Base-by-base conservation (phyloP, 768 basidiomycete genomes). In the Trametes cubensis region DNA sequence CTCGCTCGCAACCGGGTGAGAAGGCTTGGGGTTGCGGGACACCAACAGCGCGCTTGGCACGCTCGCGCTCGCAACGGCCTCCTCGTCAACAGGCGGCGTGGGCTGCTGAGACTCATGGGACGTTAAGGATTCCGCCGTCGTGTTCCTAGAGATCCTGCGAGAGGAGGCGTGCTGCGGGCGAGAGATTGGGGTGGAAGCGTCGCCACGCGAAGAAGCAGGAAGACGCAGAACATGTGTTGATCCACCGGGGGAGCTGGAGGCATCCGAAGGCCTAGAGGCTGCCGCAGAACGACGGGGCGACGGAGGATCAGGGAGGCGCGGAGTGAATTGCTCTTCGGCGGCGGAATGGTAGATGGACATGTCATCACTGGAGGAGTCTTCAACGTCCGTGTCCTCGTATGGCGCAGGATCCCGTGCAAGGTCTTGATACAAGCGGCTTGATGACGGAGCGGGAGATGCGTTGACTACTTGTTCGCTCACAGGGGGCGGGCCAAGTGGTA, bases 21-120 rank as follows among this genome's bases (percentile, higher is more conserved):
- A 4, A 5, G 66, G 66, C 54, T 64, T 64, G 6, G 63, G 62
- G 44, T 62, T n/a, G 3, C 56, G 48, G 2, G 45, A 45, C 11
- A 67, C 60, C 23, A 61, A 49, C 6, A 41, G 52, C 17, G 34
- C 6, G 34, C 10, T 34, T 34, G 34, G 34, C n/a, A 10, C 2
- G 34, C 10, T 34, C 11, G 34, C 6, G 34, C 34, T 34, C 34
- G 34, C 11, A n/a, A n/a, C n/a, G 34, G 10, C 10, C 6, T 34
- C 34, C 10, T 11, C 34, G 34, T 7, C 34, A 11, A 25, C 25
- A 28, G 48, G 11, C 15, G 56, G 56, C 6, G 41, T n/a, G n/a
- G 15, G 25, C 11, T 39, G 34, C 2, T 34, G 34, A 34, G 34
- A 2, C 34, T 34, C 10, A 4, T 34, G 34, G 10, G 34, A 11